A percentile compares a stretch with the other conserved stretches of the same genome.
These are phyloP conservation scores for Chaetoscypha palmicola DNA, from an alignment of 2,329 filamentous ascomycete species.

Conservation along the genomic window DNA sequence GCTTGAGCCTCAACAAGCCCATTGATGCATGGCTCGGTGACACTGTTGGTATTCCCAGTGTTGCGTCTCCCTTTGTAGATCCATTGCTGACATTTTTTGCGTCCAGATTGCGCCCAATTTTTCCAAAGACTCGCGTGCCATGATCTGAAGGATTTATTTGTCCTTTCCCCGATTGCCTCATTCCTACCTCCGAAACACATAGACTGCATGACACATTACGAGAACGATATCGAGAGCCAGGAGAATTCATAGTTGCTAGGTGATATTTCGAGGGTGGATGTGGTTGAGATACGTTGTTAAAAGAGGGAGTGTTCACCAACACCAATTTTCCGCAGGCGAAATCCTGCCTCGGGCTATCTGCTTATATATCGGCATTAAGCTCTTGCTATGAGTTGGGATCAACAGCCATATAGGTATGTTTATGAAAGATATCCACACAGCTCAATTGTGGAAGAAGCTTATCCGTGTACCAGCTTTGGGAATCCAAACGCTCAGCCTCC, in stretches of 20 bases:
- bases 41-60: constrained; percentile 12
- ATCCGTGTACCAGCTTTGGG: constrained; percentile 48
- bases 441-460: constrained; percentile 4
- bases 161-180: constrained; percentile 11
- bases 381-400: constrained; percentile 58
- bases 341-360: constrained; percentile 17
- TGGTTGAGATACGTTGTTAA: constrained; percentile 9
- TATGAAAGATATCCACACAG: neutral
- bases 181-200: constrained; percentile 5
- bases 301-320: constrained; percentile 2
- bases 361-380: constrained; percentile 15
- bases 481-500: constrained; percentile 55
- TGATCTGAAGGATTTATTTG: constrained; percentile 15
- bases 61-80: neutral
- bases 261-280: too few relatives aligned
- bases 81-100: constrained; percentile 4
- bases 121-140: constrained; percentile 12
- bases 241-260: constrained; percentile 4
- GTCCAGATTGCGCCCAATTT: constrained; percentile 4
- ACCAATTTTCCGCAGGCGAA: constrained; percentile 14
- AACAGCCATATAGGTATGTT: constrained; percentile 46
- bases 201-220: constrained; percentile 6
- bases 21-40: constrained; percentile 5
- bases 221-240: neutral
- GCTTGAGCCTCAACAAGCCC: constrained; percentile 7